Percentiles rank a stretch among this genome's conserved stretches.
These are phyloP conservation scores for Chrysanthemum lavandulifolium DNA, from an alignment of 129 eudicot species.

Conservation along the genomic window DNA sequence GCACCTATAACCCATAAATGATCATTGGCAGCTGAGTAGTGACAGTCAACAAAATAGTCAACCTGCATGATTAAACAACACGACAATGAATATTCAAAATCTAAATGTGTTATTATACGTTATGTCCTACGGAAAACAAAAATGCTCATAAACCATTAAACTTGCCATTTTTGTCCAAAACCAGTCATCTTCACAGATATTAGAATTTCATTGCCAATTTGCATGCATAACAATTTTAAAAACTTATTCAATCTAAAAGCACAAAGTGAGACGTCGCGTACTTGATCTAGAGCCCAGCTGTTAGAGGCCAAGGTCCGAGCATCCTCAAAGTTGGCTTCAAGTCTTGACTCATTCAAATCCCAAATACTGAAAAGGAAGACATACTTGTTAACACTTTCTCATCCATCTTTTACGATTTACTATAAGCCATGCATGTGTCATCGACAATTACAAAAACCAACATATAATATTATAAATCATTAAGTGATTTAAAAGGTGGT, in stretches of 20 bases:
- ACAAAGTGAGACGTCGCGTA: constrained; percentile 22
- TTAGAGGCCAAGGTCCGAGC: constrained; percentile 84
- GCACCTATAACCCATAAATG: constrained; percentile 85
- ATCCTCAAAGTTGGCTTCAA: constrained; percentile 70
- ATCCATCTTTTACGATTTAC: too few species aligned
- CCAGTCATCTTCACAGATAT: not conserved
- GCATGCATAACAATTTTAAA: not conserved
- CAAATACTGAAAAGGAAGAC: constrained; percentile 49
- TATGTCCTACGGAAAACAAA: too few species aligned
- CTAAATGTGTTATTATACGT: not conserved
- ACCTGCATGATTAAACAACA: constrained; percentile 46
- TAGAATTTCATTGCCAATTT: not conserved
- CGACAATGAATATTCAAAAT: not conserved
- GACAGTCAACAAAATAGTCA: constrained; percentile 97
- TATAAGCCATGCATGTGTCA: too few species aligned
- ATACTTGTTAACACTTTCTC: too few species aligned
- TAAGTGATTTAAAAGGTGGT: too few species aligned
- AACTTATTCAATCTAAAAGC: constrained; percentile 5
- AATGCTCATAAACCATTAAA: not conserved
- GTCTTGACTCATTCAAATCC: constrained; percentile 68
- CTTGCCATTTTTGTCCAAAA: not conserved
- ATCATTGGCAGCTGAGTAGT: constrained; percentile 63
- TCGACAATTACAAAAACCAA: too few species aligned
- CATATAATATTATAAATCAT: too few species aligned
- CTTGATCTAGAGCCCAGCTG: constrained; percentile 68